These are phyloP conservation scores for Leccinum subrobustum DNA, from an alignment of 1,284 basidiomycete genomes.

Conservation along the genomic window DNA sequence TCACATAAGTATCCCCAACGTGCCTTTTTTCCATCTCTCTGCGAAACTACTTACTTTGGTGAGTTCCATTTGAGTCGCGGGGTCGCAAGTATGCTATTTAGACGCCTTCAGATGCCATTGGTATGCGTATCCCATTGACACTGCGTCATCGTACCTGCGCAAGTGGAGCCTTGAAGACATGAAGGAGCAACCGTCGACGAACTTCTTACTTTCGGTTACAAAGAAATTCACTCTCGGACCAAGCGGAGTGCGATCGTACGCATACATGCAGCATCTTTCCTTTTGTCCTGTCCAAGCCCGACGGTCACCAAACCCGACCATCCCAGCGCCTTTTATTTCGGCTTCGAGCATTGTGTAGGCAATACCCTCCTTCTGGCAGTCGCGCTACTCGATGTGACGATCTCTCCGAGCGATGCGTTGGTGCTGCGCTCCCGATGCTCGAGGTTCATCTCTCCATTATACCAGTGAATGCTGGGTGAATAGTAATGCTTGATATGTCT, in stretches of 20 bases:
- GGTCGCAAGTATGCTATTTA: background rate
- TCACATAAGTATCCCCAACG: background rate
- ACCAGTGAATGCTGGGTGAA: background rate
- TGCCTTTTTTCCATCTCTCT: background rate
- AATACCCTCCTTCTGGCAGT: background rate
- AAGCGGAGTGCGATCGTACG: background rate
- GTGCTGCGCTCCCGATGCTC: background rate
- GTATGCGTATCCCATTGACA: background rate
- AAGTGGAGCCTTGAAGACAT: background rate
- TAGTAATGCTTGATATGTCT: background rate
- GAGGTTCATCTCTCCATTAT: background rate
- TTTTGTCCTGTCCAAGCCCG: background rate
- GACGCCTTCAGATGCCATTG: background rate
- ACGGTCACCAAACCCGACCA: background rate
- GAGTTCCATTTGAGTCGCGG: background rate
- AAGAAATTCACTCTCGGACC: background rate
- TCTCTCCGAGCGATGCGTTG: background rate
- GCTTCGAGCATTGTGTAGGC: background rate
- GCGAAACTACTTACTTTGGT: background rate
- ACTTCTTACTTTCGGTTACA: background rate
- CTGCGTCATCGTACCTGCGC: background rate
- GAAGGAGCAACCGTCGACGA: background rate
- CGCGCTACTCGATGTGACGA: background rate
- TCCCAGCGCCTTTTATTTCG: background rate
- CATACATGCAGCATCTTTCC: slow-evolving; percentile 2